Conservation (phyloP, 441 rosid species). For the Biscutella auriculata region DNA sequence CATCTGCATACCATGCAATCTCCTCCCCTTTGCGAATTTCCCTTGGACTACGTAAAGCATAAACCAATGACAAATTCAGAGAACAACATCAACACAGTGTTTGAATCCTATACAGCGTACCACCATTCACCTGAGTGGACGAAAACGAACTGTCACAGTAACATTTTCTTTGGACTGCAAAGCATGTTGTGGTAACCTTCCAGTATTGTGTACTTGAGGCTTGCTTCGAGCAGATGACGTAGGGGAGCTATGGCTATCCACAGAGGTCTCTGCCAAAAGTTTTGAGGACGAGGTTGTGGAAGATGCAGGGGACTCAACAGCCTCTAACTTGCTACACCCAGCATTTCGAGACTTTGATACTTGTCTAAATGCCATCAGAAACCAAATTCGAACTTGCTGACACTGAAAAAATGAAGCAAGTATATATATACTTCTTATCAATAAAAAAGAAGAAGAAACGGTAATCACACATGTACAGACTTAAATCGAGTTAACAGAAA, state of each 20-base stretch:
- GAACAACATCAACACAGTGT: background rate
- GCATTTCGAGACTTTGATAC: slow-evolving; percentile 44
- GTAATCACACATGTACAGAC: background rate
- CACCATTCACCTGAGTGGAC: slow-evolving; percentile 69
- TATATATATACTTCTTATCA: background rate
- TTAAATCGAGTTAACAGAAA: background rate
- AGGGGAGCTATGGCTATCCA: slow-evolving; percentile 75
- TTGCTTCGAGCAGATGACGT: slow-evolving; percentile 74
- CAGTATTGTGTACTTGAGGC: slow-evolving; percentile 33
- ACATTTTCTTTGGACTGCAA: slow-evolving; percentile 80
- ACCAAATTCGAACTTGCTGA: slow-evolving; percentile 16
- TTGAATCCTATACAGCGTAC: background rate
- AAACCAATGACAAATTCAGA: slow-evolving; percentile 16
- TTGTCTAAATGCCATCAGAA: slow-evolving; percentile 54
- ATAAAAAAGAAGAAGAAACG: background rate
- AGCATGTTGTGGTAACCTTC: slow-evolving; percentile 11
- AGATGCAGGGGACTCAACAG: slow-evolving; percentile 56
- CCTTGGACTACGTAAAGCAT: slow-evolving; percentile 50
- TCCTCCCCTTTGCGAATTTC: slow-evolving; percentile 94
- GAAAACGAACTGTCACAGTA: slow-evolving; percentile 89
- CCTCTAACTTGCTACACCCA: slow-evolving; percentile 29
- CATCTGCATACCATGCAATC: slow-evolving; percentile 98
- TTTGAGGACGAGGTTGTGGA: slow-evolving; percentile 79
- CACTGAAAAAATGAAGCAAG: slow-evolving; percentile 3
- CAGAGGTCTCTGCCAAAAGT: slow-evolving; percentile 49